Conservation (phyloP, 176 grass and related monocot species). For the Ampelocalamus luodianensis region DNA sequence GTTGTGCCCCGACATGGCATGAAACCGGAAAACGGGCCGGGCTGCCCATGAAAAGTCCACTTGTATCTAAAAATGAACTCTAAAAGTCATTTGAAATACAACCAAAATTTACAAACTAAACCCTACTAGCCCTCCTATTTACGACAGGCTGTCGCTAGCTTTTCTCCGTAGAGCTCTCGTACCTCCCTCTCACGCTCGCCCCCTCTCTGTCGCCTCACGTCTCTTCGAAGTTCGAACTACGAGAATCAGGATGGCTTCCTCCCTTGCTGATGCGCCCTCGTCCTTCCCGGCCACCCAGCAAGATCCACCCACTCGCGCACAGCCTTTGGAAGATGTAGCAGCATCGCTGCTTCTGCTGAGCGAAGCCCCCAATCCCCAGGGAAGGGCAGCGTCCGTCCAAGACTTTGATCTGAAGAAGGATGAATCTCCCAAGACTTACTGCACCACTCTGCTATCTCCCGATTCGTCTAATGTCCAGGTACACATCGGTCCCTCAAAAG, state of each 20-base stretch:
- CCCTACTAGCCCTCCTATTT: too few species aligned
- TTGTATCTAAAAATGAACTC: too few species aligned
- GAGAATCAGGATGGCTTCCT: neutral
- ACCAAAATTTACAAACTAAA: too few species aligned
- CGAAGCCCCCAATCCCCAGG: neutral
- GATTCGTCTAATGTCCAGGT: neutral
- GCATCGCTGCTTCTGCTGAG: conserved; percentile 4
- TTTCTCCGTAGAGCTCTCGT: neutral
- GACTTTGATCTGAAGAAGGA: neutral
- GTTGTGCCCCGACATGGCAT: too few species aligned
- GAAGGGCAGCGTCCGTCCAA: neutral
- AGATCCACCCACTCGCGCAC: neutral
- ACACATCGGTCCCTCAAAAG: neutral
- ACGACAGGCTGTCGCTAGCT: too few species aligned
- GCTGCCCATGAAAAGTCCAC: too few species aligned
- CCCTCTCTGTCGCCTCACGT: neutral
- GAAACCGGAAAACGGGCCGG: too few species aligned
- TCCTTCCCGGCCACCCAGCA: neutral
- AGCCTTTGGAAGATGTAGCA: neutral
- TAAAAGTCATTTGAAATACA: too few species aligned
- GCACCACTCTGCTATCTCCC: neutral
- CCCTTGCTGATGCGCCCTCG: neutral
- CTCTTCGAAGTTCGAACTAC: neutral
- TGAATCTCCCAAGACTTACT: neutral
- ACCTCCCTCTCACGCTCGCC: neutral